These are phyloP conservation scores for Lachnellula cervina DNA, from an alignment of 2,329 filamentous ascomycete genomes.

Conservation along the genomic window DNA sequence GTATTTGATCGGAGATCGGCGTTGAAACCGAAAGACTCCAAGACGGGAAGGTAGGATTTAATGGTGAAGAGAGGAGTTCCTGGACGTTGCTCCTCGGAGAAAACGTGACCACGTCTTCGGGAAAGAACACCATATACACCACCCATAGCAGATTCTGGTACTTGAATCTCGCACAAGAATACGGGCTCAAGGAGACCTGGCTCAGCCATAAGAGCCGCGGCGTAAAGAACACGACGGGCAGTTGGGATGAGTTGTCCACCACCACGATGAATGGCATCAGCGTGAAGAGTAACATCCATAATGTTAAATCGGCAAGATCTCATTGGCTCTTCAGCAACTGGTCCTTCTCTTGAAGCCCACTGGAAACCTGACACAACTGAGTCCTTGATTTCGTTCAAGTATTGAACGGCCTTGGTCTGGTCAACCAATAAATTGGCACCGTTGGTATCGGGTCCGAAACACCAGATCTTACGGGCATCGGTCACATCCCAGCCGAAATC, in stretches of 20 bases:
- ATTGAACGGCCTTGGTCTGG: constrained; percentile 99
- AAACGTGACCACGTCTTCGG: constrained; percentile 97
- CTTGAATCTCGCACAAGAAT: constrained; percentile 99
- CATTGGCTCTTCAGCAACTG: constrained; percentile 97
- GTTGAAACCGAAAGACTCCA: constrained; percentile 99
- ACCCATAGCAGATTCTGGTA: constrained; percentile 97
- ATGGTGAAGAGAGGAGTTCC: constrained; percentile 99
- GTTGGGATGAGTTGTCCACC: constrained; percentile 99
- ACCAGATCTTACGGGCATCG: constrained; percentile 99
- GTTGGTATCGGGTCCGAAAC: constrained; percentile 95
- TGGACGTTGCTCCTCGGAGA: constrained; percentile 94
- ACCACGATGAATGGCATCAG: constrained; percentile 99
- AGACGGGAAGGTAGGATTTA: constrained; percentile 94
- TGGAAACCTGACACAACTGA: constrained; percentile 99
- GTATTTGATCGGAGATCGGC: constrained; percentile 91
- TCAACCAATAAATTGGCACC: constrained; percentile 98
- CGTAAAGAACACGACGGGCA: constrained; percentile 95
- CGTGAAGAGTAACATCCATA: constrained; percentile 98
- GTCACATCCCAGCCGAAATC: constrained; percentile 99
- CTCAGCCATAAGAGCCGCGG: constrained; percentile 82
- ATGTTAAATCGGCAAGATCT: constrained; percentile 97
- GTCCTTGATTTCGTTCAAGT: constrained; percentile 99
- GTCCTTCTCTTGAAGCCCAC: constrained; percentile 97
- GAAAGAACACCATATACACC: constrained; percentile 99
- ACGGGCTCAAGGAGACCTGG: constrained; percentile 93